A percentile compares a stretch with the other conserved stretches of the same genome.
Evolutionary conservation across 768 basidiomycete genomes (phyloP).

Genomic region (Lyophyllum atratum): DNA sequence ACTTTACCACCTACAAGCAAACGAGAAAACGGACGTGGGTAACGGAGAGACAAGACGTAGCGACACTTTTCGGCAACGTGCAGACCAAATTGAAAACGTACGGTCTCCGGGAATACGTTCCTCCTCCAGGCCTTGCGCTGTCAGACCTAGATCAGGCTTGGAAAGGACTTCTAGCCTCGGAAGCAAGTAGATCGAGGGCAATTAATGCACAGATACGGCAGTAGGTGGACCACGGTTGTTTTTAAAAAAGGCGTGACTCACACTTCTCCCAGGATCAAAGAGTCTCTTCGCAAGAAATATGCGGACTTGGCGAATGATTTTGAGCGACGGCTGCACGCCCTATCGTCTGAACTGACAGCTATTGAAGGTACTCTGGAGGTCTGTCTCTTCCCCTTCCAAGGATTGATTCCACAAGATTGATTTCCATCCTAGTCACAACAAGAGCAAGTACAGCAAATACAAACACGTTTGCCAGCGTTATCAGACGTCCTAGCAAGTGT

Average conservation of each 20-base stretch:
- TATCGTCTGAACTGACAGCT: constrained; percentile 72
- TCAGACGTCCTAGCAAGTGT: constrained; percentile 59
- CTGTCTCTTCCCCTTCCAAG: constrained; percentile 1
- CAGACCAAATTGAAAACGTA: constrained; percentile 95
- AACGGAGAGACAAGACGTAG: constrained; percentile 84
- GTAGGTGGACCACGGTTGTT: constrained; percentile 44
- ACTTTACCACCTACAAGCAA: constrained; percentile 81
- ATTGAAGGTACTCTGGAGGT: constrained; percentile 82
- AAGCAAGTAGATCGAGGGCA: constrained; percentile 72
- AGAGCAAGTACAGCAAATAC: constrained; percentile 61
- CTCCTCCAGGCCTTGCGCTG: constrained; percentile 68
- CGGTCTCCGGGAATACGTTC: constrained; percentile 80
- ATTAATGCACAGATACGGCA: constrained; percentile 91
- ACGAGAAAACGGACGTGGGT: constrained; percentile 88
- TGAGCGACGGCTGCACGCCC: constrained; percentile 61
- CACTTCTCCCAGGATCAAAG: constrained; percentile 70
- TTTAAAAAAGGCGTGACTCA: constrained; percentile 1
- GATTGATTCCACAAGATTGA: neutral
- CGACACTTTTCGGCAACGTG: constrained; percentile 88
- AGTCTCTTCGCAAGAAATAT: constrained; percentile 73
- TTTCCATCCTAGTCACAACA: constrained; percentile 64
- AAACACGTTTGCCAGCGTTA: constrained; percentile 67
- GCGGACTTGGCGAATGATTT: constrained; percentile 79
- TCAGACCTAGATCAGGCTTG: constrained; percentile 79
- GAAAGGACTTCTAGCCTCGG: constrained; percentile 69